Evolutionary conservation across 768 basidiomycete genomes (phyloP).

Genomic region (Trametes maxima): DNA sequence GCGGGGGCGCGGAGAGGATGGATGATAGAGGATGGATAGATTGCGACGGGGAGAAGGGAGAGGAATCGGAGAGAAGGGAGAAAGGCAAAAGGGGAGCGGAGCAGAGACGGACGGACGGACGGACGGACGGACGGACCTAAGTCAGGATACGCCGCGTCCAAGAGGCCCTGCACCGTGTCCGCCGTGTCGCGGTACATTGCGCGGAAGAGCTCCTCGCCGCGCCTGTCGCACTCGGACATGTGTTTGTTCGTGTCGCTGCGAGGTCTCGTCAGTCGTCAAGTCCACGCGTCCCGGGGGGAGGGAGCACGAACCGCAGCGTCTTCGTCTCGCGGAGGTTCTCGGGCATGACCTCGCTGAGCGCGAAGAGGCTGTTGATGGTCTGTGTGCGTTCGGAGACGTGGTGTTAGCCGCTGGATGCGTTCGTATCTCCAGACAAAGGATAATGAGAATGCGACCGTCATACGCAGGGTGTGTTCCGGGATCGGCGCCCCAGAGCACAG

Average conservation of each 20-base stretch:
- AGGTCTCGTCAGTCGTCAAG: background rate
- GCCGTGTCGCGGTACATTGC: conserved; percentile 61
- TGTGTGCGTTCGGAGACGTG: conserved; percentile 22
- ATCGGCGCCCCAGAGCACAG: no score
- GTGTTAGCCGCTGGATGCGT: background rate
- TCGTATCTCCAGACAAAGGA: no score
- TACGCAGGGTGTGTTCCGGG: no score
- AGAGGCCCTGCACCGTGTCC: conserved; percentile 45
- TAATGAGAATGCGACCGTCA: no score
- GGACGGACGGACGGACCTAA: conserved; percentile 51
- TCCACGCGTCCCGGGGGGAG: background rate
- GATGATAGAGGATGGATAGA: no score
- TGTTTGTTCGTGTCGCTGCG: conserved; percentile 45
- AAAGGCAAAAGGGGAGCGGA: background rate
- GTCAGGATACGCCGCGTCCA: conserved; percentile 60
- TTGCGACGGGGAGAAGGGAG: background rate
- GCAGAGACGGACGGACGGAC: background rate
- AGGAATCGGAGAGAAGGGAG: background rate
- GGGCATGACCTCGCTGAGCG: conserved; percentile 54
- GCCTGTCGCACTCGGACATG: conserved; percentile 44
- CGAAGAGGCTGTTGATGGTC: conserved; percentile 60
- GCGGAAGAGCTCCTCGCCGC: conserved; percentile 48
- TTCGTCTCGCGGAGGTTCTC: conserved; percentile 51
- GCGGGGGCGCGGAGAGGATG: no score
- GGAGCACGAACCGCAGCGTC: conserved; percentile 44